Conservation (phyloP, 1,284 basidiomycete genomes). For the Cryptococcus amylolentus region DNA sequence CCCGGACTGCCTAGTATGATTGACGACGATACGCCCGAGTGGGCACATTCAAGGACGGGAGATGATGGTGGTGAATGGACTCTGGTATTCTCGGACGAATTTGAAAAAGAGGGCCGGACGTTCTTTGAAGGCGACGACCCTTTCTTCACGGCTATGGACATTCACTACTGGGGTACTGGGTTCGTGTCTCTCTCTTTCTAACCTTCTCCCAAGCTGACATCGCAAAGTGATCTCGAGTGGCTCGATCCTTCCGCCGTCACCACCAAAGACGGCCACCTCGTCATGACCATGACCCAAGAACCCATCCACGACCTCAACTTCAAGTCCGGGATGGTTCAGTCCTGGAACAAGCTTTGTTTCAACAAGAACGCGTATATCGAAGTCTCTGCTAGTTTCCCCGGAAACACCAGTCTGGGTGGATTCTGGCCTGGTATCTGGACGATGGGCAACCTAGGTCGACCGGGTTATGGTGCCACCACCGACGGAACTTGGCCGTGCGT, state of each 20-base stretch:
- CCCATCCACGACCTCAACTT: constrained; percentile 70
- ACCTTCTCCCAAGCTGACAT: too few relatives aligned
- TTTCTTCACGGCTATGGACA: constrained; percentile 52
- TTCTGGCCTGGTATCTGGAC: constrained; percentile 54
- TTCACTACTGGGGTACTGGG: constrained; percentile 58
- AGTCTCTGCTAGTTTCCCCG: constrained; percentile 40
- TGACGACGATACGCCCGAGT: constrained; percentile 63
- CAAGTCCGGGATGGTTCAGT: constrained; percentile 56
- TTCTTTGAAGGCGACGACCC: constrained; percentile 55
- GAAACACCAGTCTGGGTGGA: constrained; percentile 41
- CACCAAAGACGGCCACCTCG: constrained; percentile 72
- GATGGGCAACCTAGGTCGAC: constrained; percentile 51
- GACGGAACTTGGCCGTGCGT: constrained; percentile 60
- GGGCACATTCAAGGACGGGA: constrained; percentile 60
- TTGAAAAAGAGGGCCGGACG: constrained; percentile 63
- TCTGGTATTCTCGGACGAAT: constrained; percentile 83
- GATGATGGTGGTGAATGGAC: constrained; percentile 64
- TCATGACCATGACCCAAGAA: constrained; percentile 69
- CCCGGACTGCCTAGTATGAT: constrained; percentile 62
- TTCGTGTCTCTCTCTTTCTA: too few relatives aligned
- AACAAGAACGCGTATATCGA: constrained; percentile 45
- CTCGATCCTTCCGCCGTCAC: constrained; percentile 74
- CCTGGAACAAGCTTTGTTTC: constrained; percentile 53
- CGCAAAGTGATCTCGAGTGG: constrained; percentile 45
- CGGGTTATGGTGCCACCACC: constrained; percentile 60